phyloP scores from a whole-genome alignment of 768 basidiomycete genomes.

The Lanmaoa pseudosensibilis region DNA sequence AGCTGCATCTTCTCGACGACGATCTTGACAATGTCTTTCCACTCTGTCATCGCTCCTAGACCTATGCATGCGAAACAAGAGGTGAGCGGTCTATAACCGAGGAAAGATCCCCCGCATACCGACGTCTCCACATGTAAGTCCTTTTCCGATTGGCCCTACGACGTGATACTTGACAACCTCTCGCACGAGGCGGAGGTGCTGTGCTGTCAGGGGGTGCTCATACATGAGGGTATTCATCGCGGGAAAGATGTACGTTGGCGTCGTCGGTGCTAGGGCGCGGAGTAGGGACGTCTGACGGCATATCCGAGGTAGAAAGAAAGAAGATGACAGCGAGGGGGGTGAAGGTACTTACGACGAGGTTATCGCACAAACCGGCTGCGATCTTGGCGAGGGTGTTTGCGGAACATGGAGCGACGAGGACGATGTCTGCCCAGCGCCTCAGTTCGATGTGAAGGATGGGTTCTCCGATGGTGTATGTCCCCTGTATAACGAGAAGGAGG shows the following conservation, averaged over 20 bases:
- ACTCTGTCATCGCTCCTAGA: slow-evolving; percentile 94
- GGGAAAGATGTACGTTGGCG: slow-evolving; percentile 88
- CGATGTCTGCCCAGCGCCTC: slow-evolving; percentile 90
- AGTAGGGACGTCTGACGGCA: slow-evolving; percentile 67
- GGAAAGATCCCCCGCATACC: slow-evolving; percentile 48
- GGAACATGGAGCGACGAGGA: slow-evolving; percentile 92
- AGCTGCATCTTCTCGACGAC: slow-evolving; percentile 58
- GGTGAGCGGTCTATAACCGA: not conserved
- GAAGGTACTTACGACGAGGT: slow-evolving; percentile 59
- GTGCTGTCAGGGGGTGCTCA: slow-evolving; percentile 84
- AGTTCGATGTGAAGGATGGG: slow-evolving; percentile 97
- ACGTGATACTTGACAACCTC: slow-evolving; percentile 80
- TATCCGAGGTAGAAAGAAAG: not conserved
- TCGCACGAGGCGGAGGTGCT: slow-evolving; percentile 73
- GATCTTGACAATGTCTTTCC: slow-evolving; percentile 81
- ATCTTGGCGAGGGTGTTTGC: slow-evolving; percentile 97
- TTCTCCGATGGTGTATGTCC: slow-evolving; percentile 74
- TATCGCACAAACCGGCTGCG: slow-evolving; percentile 85
- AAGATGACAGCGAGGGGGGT: not conserved
- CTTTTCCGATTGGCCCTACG: slow-evolving; percentile 85
- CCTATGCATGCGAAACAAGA: slow-evolving; percentile 44
- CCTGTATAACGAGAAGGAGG: slow-evolving; percentile 44
- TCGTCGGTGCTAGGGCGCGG: slow-evolving; percentile 78
- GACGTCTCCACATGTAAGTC: slow-evolving; percentile 87
- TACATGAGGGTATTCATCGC: slow-evolving; percentile 99